Evolutionary conservation across 805 yeast genomes (phyloP).

Genomic region (Spathaspora girioi): DNA sequence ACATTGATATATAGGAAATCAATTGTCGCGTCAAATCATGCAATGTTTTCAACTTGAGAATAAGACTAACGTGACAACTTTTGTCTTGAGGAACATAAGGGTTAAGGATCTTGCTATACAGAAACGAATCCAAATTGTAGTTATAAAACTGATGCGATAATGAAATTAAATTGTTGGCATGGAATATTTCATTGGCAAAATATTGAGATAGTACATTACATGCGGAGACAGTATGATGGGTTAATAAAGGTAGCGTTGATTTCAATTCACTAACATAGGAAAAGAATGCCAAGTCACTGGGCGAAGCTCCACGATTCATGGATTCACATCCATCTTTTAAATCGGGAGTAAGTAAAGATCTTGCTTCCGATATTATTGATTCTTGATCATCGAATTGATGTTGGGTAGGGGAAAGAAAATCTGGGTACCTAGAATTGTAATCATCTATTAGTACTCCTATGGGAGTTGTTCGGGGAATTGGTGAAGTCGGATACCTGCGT

Average conservation of each 20-base stretch:
- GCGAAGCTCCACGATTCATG: background rate
- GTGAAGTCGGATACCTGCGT: background rate
- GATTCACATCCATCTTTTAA: background rate
- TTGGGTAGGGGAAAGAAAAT: background rate
- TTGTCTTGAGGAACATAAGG: constrained; percentile 3
- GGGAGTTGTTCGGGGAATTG: constrained; percentile 6
- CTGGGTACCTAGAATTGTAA: background rate
- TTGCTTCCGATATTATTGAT: background rate
- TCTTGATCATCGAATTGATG: background rate
- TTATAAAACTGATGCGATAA: constrained; percentile 5
- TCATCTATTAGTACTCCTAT: background rate
- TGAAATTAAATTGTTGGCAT: constrained; percentile 8
- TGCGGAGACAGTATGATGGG: background rate
- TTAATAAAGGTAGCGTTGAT: background rate
- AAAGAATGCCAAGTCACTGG: background rate
- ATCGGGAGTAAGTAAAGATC: background rate
- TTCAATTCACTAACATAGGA: background rate
- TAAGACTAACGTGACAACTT: background rate
- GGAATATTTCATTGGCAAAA: constrained; percentile 9
- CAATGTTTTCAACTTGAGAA: constrained; percentile 1
- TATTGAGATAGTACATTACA: constrained; percentile 2
- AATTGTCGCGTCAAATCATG: constrained; percentile 4
- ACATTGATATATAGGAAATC: constrained; percentile 2
- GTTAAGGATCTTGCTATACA: constrained; percentile 3
- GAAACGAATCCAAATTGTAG: constrained; percentile 5